phyloP scores from a whole-genome alignment of 176 grass and related monocot genomes.

The Tuctoria greenei region DNA sequence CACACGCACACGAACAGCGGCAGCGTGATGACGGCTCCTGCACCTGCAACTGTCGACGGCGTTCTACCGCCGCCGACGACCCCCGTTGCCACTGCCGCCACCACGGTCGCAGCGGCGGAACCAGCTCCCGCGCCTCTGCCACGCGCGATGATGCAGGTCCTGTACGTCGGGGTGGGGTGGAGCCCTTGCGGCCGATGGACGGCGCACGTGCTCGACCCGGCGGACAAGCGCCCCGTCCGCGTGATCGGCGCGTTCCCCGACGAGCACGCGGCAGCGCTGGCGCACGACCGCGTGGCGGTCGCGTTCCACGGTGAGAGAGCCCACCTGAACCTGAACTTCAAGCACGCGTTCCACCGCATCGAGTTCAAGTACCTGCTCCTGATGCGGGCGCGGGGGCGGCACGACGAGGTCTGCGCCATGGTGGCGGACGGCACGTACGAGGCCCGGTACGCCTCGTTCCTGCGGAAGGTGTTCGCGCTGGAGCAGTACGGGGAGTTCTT shows the following conservation, averaged over 20 bases:
- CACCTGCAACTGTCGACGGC: background rate
- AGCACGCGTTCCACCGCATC: slow-evolving; percentile 8
- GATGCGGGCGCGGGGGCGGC: background rate
- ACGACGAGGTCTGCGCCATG: slow-evolving; percentile 5
- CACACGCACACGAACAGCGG: background rate
- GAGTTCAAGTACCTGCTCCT: slow-evolving; percentile 33
- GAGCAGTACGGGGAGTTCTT: background rate
- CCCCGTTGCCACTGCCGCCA: background rate
- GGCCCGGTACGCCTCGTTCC: slow-evolving; percentile 28
- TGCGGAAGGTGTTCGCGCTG: background rate
- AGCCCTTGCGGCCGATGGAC: background rate
- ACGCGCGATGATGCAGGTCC: background rate
- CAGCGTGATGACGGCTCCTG: too few species aligned
- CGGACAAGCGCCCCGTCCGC: background rate
- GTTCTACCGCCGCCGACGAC: background rate
- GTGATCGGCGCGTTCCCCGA: slow-evolving; percentile 17
- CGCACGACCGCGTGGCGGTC: slow-evolving; percentile 42
- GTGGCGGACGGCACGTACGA: slow-evolving; percentile 37
- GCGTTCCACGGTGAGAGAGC: background rate
- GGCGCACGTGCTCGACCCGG: slow-evolving; percentile 24
- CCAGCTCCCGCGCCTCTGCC: background rate
- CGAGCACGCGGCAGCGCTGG: slow-evolving; percentile 38
- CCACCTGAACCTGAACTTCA: slow-evolving; percentile 12
- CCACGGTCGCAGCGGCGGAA: background rate
- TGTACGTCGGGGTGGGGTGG: slow-evolving; percentile 10